Evolutionary conservation across 31 red algal genomes (phyloP), one percentile per base, ranked within the genome.

Genomic region (Asparagopsis taxiformis): DNA sequence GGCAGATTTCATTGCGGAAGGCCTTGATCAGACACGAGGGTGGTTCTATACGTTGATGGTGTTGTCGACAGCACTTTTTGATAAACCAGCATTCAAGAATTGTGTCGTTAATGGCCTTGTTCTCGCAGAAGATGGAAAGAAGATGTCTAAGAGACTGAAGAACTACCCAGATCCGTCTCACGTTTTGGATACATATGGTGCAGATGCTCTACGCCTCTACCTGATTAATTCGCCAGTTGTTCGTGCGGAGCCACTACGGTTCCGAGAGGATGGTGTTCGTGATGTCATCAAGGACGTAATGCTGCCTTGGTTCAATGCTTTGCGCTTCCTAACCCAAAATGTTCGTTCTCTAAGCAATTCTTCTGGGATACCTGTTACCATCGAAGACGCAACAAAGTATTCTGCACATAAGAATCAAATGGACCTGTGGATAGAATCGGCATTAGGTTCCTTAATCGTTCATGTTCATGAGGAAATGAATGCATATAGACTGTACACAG

Each of bases 11-110:
- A 88, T 99, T 35, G 96, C 91, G 5, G 91, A 94, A 58, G 91
- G 91, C 9, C 62, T 92, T 35, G 91, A 99, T 76, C 91, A 99
- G 74, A 94, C 91, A 26, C 91, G 96, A 46, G 91, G 96, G 51
- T 99, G 96, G 96, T 99, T 99, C 68, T 99, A 99, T 75, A 99
- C 96, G 11, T 56, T 99, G 17, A 94, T 92, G 78, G 96, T 99
- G 1, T 68, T 99, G 26, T 58, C 78, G 38, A 88, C 91, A 15
- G 96, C 91, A 11, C 82, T 99, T 2, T 99, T 88, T 75, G 87
- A 91, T 53, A 91, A 88, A 43, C 80, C 96, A 21, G 75, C 96
- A 0, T 99, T 99, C 63, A 91, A 99, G 61, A 94, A 99, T 68
- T 78, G 70, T 26, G 73, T 99, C 17, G 96, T 99, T 31, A 99